Evolutionary conservation across 768 basidiomycete species (phyloP), one percentile per base, ranked within the genome.

Genomic region (Candolleomyces efflorescens): DNA sequence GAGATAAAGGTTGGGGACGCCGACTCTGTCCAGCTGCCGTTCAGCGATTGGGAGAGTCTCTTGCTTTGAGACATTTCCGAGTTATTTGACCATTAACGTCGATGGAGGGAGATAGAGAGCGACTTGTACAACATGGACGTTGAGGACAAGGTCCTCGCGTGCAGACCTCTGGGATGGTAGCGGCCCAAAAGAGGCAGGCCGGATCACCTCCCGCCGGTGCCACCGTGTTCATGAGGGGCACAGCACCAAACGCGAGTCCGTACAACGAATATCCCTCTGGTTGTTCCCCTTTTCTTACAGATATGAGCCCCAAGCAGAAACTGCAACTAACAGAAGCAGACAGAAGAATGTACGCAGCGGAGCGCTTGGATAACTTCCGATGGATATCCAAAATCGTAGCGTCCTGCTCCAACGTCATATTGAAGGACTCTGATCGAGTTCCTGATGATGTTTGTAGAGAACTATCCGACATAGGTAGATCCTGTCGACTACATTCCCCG

Each of bases 341-440:
- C 60, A 69, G 71, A 60, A 69, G 64, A 53, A 78, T 82, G 76
- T 84, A 85, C 63, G 69, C 78, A 11, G 67, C 76, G 17, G 84
- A 85, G 66, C 77, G 75, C 59, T 67, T 76, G 45, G 71, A 73
- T 46, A 85, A 86, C 65, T 86, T 86, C 62, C 79, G 84, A 15
- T 79, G 73, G 71, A 78, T 84, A 53, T 73, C 76, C 53, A 76
- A 75, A 63, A 49, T 83, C 5, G 63, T 81, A 3, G 81, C 81
- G 10, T 75, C 77, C 7, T 72, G 71, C 59, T 82, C 84, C 1
- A 59, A 69, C 0, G 70, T 77, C 60, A 66, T 67, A 17, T 74
- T 86, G 13, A 75, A 74, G 5, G 61, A 72, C 20, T 59, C 62
- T 23, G 78, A 84, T 59, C 61, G 78, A 22, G 76, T 71, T 6